Evolutionary conservation across 768 basidiomycete species (phyloP), one percentile per base, ranked within the genome.

Genomic region (Tricholoma matsutake): DNA sequence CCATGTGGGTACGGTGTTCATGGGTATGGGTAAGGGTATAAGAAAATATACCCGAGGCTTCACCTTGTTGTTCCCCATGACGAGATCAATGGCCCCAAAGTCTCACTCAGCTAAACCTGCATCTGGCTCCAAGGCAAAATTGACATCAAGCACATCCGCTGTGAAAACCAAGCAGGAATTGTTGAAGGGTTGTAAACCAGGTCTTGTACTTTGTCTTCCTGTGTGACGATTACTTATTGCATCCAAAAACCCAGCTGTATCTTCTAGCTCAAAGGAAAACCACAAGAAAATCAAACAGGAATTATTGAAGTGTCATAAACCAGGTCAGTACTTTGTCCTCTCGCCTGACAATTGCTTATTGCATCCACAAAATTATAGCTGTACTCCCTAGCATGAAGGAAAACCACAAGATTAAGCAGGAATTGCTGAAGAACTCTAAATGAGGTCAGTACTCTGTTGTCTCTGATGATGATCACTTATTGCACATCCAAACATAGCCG

Each of bases 401-500:
- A 49, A 49, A 49, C 47, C 47, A 49, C 47, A 49, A 49, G 22
- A 49, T 49, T 28, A 49, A 49, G 47, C 47, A 49, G 47, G 47
- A 49, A 49, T 28, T 49, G 10, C 25, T 49, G 47, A 49, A 14
- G 9, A 49, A 49, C 25, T 49, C 47, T 13, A 49, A 49, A 49
- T 6, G 11, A 49, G 47, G 47, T 49, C 14, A 11, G 47, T 49
- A 49, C 47, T 49, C 11, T 49, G 47, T 49, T 49, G 4, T 25
- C 47, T 49, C 47, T 49, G 2, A 49, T 28, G 22, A 49, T 9
- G 5, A 49, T 49, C 22, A 28, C 47, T 49, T 49, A 49, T 49
- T 49, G 47, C 45, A 47, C 16, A 37, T n/a, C 47, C 13, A 49
- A 49, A 49, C 22, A 28, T 49, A 49, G 47, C 22, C 6, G 3